Percentiles rank a stretch among this genome's conserved stretches.
phyloP scores from a whole-genome alignment of 257 asterid species.

The Scutellaria baicalensis region DNA sequence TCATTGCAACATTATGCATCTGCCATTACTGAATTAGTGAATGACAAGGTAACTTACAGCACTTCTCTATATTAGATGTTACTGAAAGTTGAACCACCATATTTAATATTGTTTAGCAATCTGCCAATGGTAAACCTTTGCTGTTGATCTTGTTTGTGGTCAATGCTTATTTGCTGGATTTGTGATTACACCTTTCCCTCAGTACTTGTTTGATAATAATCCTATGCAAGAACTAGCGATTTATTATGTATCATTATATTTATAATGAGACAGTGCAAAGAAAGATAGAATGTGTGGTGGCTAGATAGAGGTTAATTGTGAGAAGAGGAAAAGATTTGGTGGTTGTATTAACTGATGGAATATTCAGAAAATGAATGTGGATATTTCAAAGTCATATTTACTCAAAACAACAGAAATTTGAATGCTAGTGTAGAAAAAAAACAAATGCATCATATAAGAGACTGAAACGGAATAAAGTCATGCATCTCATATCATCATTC shows the following conservation, averaged over 20 bases:
- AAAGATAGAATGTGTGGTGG: not conserved
- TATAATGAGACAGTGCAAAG: not conserved
- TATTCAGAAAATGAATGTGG: not conserved
- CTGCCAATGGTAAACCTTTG: not conserved
- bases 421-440: not conserved
- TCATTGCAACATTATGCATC: constrained; percentile 64
- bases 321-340: not conserved
- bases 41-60: constrained; percentile 55
- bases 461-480: not conserved
- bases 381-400: not conserved
- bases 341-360: not conserved
- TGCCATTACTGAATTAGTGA: constrained; percentile 66
- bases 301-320: not conserved
- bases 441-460: not conserved
- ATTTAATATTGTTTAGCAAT: not conserved
- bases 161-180: not conserved
- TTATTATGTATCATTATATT: not conserved
- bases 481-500: not conserved
- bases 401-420: not conserved
- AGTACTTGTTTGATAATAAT: not conserved
- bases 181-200: not conserved
- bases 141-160: not conserved
- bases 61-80: not conserved
- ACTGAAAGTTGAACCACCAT: not conserved
- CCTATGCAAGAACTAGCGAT: not conserved